A percentile compares a stretch with the other conserved stretches of the same genome.
phyloP scores from a whole-genome alignment of 1,284 basidiomycete species.

The Cryptococcus sp. region DNA sequence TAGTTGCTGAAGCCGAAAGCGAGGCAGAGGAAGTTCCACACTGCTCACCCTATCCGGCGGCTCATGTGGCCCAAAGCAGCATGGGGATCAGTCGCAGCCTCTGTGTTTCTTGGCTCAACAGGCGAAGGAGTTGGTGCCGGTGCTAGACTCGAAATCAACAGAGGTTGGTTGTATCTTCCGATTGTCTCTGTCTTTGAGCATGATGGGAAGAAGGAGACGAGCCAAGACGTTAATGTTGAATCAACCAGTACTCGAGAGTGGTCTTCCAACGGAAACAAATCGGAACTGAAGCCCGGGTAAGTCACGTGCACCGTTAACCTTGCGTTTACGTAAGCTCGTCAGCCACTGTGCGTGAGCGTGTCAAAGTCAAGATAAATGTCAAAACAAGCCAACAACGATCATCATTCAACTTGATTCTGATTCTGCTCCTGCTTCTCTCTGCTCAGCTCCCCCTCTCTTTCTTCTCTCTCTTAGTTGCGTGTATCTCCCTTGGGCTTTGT shows the following conservation, averaged over 20 bases:
- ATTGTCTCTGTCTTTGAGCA: no score
- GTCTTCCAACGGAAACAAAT: no score
- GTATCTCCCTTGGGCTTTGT: background rate
- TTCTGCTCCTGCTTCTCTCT: background rate
- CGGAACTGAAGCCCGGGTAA: no score
- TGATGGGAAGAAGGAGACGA: no score
- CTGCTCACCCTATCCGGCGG: conserved; percentile 11
- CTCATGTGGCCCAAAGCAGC: background rate
- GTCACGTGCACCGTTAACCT: no score
- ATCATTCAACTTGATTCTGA: no score
- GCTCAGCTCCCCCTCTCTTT: background rate
- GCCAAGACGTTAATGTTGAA: no score
- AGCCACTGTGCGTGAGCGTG: no score
- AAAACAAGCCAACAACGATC: conserved; percentile 4
- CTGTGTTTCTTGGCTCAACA: background rate
- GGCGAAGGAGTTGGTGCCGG: background rate
- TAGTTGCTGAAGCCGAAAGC: background rate
- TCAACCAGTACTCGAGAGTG: no score
- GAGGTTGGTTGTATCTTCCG: no score
- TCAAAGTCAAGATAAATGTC: background rate
- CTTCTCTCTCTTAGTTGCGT: background rate
- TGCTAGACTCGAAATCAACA: no score
- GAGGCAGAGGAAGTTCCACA: background rate
- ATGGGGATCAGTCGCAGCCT: background rate
- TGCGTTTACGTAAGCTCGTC: no score